Percentiles rank a stretch among this genome's conserved stretches.
Evolutionary conservation across 768 basidiomycete genomes (phyloP).

Genomic region (Phanerochaete sordida): DNA sequence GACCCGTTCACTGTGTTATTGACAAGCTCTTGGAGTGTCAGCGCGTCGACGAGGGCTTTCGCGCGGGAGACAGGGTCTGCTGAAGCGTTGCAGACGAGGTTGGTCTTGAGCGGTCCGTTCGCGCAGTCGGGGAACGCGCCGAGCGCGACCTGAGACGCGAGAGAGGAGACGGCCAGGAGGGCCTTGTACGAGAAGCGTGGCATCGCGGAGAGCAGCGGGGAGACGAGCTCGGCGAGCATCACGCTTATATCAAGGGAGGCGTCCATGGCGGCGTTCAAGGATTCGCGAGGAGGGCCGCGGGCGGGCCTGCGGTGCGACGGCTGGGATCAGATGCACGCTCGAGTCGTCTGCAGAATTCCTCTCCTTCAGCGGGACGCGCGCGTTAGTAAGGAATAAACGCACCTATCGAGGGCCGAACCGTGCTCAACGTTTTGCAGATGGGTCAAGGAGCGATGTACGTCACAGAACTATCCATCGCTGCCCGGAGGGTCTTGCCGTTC

Average conservation of each 20-base stretch:
- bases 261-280: background rate
- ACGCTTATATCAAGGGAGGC: background rate
- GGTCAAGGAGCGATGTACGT: background rate
- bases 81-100: constrained; percentile 45
- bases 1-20: constrained; percentile 47
- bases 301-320: constrained; percentile 1
- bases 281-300: background rate
- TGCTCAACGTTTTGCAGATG: background rate
- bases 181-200: background rate
- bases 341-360: background rate
- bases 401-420: background rate
- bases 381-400: background rate
- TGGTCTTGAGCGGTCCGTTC: constrained; percentile 41
- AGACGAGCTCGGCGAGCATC: background rate
- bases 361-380: background rate
- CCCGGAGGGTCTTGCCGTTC: too few relatives aligned
- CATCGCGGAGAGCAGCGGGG: background rate
- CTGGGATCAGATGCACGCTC: background rate
- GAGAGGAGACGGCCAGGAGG: background rate
- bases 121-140: constrained; percentile 44
- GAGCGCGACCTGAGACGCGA: background rate
- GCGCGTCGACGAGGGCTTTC: constrained; percentile 43
- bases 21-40: constrained; percentile 49
- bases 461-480: too few relatives aligned
- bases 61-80: constrained; percentile 44